A percentile compares a stretch with the other conserved stretches of the same genome.
Evolutionary conservation across 176 grass and related monocot species (phyloP).

Genomic region (Musa schizocarpa): DNA sequence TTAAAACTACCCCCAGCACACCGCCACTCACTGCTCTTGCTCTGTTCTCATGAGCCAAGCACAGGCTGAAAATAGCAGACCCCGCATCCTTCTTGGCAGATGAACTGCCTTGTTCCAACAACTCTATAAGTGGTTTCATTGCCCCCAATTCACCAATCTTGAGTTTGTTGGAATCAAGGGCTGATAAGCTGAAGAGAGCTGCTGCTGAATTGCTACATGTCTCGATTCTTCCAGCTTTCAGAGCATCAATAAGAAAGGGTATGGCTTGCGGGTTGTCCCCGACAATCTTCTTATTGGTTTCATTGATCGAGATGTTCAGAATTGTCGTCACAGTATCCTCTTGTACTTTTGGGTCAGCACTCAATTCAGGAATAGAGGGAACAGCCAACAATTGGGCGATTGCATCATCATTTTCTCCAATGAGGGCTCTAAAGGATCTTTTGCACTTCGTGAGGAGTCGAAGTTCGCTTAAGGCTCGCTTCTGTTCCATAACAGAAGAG

Average conservation of each 20-base stretch:
- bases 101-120: slow-evolving; percentile 47
- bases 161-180: slow-evolving; percentile 65
- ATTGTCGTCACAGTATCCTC: slow-evolving; percentile 71
- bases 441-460: slow-evolving; percentile 53
- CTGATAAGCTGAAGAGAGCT: slow-evolving; percentile 69
- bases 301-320: slow-evolving; percentile 77
- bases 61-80: slow-evolving; percentile 68
- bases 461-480: slow-evolving; percentile 53
- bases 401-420: slow-evolving; percentile 47
- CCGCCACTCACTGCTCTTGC: slow-evolving; percentile 39
- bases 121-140: slow-evolving; percentile 58
- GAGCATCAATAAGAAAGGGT: slow-evolving; percentile 52
- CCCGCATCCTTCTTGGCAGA: slow-evolving; percentile 62
- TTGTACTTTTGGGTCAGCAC: slow-evolving; percentile 39
- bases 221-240: slow-evolving; percentile 50
- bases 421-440: slow-evolving; percentile 51
- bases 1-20: slow-evolving; percentile 46
- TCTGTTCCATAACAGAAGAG: slow-evolving; percentile 31
- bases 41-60: slow-evolving; percentile 45
- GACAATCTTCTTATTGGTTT: slow-evolving; percentile 68
- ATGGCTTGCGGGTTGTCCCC: slow-evolving; percentile 49
- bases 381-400: slow-evolving; percentile 52
- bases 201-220: slow-evolving; percentile 63
- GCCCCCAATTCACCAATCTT: slow-evolving; percentile 55
- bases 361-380: slow-evolving; percentile 33